Conservation (phyloP, 768 basidiomycete species). For the Favolaschia claudopus region DNA sequence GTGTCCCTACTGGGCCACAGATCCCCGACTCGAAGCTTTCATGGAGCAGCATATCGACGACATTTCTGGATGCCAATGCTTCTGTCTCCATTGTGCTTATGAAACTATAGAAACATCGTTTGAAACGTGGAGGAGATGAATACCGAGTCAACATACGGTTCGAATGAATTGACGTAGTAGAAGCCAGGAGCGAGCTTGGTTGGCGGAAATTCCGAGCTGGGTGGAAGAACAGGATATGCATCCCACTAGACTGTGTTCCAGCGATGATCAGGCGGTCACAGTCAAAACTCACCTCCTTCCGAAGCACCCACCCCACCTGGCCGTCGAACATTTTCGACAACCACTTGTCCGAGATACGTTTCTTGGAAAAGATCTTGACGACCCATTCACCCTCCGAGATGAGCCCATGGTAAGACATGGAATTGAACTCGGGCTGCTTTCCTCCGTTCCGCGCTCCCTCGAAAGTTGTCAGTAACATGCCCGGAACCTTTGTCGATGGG, state of each 20-base stretch:
- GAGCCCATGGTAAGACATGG: constrained; percentile 79
- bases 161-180: constrained; percentile 93
- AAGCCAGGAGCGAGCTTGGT: constrained; percentile 79
- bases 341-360: constrained; percentile 72
- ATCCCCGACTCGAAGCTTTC: constrained; percentile 78
- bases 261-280: background rate
- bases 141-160: constrained; percentile 65
- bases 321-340: constrained; percentile 68
- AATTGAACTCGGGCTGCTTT: constrained; percentile 83
- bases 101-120: constrained; percentile 52
- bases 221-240: constrained; percentile 77
- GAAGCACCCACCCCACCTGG: constrained; percentile 79
- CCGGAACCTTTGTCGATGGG: constrained; percentile 55
- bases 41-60: constrained; percentile 78
- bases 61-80: constrained; percentile 82
- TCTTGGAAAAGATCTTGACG: constrained; percentile 89
- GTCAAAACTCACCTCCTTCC: constrained; percentile 68
- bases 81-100: constrained; percentile 97
- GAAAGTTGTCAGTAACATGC: constrained; percentile 75
- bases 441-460: constrained; percentile 63
- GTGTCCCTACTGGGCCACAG: constrained; percentile 53
- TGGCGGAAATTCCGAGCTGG: constrained; percentile 74
- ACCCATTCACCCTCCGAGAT: constrained; percentile 66
- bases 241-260: constrained; percentile 86
- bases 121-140: background rate